Evolutionary conservation across 1,284 basidiomycete genomes (phyloP).

Genomic region (Cryptococcus maquisensis): DNA sequence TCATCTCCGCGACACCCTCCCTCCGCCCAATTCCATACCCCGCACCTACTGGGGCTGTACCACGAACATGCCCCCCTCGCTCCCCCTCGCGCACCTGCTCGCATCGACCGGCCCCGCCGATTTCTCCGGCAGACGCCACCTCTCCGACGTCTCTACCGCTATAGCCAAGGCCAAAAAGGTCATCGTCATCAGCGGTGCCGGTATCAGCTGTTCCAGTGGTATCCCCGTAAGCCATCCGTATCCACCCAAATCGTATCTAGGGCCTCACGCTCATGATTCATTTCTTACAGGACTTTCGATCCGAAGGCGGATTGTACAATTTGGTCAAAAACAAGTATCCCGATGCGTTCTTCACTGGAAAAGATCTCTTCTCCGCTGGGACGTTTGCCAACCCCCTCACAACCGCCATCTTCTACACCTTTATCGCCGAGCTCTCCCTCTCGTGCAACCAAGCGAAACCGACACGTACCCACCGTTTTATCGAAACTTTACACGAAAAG

Average conservation of each 20-base stretch:
- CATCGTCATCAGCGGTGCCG: slow-evolving; percentile 82
- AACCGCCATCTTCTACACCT: slow-evolving; percentile 85
- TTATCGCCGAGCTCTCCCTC: slow-evolving; percentile 82
- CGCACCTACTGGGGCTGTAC: neutral
- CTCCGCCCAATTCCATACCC: neutral
- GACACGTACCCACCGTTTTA: slow-evolving; percentile 80
- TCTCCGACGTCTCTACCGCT: slow-evolving; percentile 64
- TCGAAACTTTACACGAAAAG: slow-evolving; percentile 76
- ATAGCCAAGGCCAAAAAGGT: slow-evolving; percentile 79
- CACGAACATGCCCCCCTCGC: slow-evolving; percentile 28
- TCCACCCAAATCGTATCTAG: neutral
- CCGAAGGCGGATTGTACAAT: slow-evolving; percentile 78
- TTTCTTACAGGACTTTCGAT: slow-evolving; percentile 72
- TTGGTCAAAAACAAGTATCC: slow-evolving; percentile 81
- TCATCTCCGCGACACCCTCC: neutral
- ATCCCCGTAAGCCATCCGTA: slow-evolving; percentile 65
- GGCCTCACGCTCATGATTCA: neutral
- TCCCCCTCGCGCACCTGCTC: slow-evolving; percentile 32
- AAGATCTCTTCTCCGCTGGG: slow-evolving; percentile 83
- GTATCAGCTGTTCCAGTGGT: slow-evolving; percentile 86
- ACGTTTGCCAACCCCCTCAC: slow-evolving; percentile 75
- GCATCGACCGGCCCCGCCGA: slow-evolving; percentile 20
- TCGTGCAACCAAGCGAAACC: slow-evolving; percentile 76
- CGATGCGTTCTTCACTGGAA: slow-evolving; percentile 75
- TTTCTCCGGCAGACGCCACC: slow-evolving; percentile 40